Conservation (phyloP, 2,329 filamentous ascomycete species). For the Cytospora paraplurivora region DNA sequence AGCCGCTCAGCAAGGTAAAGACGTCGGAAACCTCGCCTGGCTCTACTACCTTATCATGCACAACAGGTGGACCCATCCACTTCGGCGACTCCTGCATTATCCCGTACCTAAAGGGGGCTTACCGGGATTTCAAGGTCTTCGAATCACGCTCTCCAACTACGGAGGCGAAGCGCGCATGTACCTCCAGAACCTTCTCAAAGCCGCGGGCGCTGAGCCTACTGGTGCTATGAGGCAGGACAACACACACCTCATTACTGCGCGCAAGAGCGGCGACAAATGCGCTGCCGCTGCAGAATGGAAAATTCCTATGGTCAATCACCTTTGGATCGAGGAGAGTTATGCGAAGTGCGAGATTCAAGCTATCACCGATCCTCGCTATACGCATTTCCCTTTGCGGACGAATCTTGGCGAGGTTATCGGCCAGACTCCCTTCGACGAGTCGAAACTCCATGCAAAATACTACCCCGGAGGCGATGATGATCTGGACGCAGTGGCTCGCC, state of each 20-base stretch:
- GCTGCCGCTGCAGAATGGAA: slow-evolving; percentile 91
- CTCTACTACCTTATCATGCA: slow-evolving; percentile 88
- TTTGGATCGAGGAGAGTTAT: slow-evolving; percentile 98
- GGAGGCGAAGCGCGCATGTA: slow-evolving; percentile 92
- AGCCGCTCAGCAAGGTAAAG: slow-evolving; percentile 75
- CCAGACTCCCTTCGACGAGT: slow-evolving; percentile 76
- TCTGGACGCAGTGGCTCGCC: slow-evolving; percentile 46
- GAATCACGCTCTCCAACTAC: slow-evolving; percentile 94
- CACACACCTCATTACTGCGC: slow-evolving; percentile 91
- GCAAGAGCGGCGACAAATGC: slow-evolving; percentile 89
- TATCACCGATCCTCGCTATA: slow-evolving; percentile 74
- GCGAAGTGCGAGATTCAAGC: slow-evolving; percentile 79
- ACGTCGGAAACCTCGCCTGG: slow-evolving; percentile 92
- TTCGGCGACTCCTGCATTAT: slow-evolving; percentile 84
- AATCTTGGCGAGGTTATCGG: slow-evolving; percentile 93
- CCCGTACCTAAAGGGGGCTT: slow-evolving; percentile 78
- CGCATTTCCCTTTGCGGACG: slow-evolving; percentile 82
- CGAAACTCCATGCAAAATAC: slow-evolving; percentile 64
- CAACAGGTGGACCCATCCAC: slow-evolving; percentile 85
- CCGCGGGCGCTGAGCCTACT: slow-evolving; percentile 84
- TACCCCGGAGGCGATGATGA: slow-evolving; percentile 62
- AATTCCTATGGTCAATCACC: slow-evolving; percentile 85
- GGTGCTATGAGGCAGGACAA: slow-evolving; percentile 96
- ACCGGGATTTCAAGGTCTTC: slow-evolving; percentile 73
- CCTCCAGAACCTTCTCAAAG: slow-evolving; percentile 85